These are phyloP conservation scores for Kwoniella shivajii DNA, from an alignment of 1,284 basidiomycete species.

Conservation along the genomic window DNA sequence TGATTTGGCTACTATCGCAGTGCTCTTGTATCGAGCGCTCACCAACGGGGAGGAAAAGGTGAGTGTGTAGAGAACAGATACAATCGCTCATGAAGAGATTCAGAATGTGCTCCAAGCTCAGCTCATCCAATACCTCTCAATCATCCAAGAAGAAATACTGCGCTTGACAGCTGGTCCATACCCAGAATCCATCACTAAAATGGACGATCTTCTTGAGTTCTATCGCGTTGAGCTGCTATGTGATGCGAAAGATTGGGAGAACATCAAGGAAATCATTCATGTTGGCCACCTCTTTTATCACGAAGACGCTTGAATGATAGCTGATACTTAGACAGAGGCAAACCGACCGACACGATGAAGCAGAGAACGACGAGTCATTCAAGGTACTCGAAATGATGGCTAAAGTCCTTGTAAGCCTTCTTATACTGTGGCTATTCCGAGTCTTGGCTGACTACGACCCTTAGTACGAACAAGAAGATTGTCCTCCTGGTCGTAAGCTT, in stretches of 20 bases:
- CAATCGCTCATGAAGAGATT: too few relatives aligned
- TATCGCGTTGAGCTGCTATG: conserved; percentile 13
- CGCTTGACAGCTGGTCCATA: neutral
- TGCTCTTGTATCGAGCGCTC: conserved; percentile 5
- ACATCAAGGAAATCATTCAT: neutral
- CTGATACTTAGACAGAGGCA: too few relatives aligned
- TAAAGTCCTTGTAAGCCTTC: conserved; percentile 9
- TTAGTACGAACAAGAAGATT: conserved; percentile 4
- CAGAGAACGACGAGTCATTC: neutral
- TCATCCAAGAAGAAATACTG: neutral
- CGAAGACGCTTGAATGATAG: too few relatives aligned
- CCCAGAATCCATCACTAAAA: too few relatives aligned
- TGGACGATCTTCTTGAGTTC: conserved; percentile 4
- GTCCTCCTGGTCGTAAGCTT: conserved; percentile 2
- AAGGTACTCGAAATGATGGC: conserved; percentile 7
- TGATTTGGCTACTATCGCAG: too few relatives aligned
- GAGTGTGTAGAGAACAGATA: too few relatives aligned
- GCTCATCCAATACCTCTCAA: conserved; percentile 3
- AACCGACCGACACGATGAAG: too few relatives aligned
- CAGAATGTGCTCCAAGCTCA: neutral
- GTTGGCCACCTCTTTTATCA: too few relatives aligned
- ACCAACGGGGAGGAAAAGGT: conserved; percentile 4
- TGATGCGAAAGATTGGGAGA: conserved; percentile 5
- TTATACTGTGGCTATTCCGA: neutral
- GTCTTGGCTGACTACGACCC: neutral